Percentiles rank a stretch among this genome's conserved stretches.
These are phyloP conservation scores for Lactarius akahatsu DNA, from an alignment of 768 basidiomycete genomes.

Conservation along the genomic window DNA sequence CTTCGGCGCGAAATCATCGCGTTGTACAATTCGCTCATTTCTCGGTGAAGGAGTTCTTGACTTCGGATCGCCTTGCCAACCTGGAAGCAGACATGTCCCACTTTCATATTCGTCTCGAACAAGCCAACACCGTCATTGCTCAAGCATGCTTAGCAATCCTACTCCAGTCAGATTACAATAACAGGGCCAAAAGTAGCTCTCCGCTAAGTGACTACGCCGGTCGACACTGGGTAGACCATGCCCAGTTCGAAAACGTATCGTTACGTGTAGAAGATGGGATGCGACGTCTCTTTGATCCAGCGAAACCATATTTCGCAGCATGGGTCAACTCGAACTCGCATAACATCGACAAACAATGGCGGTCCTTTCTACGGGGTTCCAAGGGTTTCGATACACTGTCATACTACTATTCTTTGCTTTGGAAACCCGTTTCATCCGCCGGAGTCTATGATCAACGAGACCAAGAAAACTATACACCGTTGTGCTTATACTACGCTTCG, in stretches of 20 bases:
- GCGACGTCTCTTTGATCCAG: constrained; percentile 1
- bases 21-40: not conserved
- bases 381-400: too few relatives aligned
- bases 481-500: not conserved
- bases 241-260: not conserved
- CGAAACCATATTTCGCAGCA: not conserved
- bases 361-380: not conserved
- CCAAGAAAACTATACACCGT: not conserved
- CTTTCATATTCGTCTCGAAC: not conserved
- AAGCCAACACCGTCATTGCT: not conserved
- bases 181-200: too few relatives aligned
- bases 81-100: not conserved
- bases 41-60: constrained; percentile 7
- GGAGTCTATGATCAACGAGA: too few relatives aligned
- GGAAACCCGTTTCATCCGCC: not conserved
- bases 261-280: not conserved
- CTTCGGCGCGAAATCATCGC: not conserved
- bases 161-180: not conserved
- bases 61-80: constrained; percentile 3
- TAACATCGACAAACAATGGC: not conserved
- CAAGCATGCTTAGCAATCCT: not conserved
- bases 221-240: not conserved
- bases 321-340: not conserved
- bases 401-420: not conserved
- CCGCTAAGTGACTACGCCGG: not conserved